Percentiles rank a stretch among this genome's conserved stretches.
phyloP scores from a whole-genome alignment of 2,329 filamentous ascomycete species.

The Botrytis elliptica region DNA sequence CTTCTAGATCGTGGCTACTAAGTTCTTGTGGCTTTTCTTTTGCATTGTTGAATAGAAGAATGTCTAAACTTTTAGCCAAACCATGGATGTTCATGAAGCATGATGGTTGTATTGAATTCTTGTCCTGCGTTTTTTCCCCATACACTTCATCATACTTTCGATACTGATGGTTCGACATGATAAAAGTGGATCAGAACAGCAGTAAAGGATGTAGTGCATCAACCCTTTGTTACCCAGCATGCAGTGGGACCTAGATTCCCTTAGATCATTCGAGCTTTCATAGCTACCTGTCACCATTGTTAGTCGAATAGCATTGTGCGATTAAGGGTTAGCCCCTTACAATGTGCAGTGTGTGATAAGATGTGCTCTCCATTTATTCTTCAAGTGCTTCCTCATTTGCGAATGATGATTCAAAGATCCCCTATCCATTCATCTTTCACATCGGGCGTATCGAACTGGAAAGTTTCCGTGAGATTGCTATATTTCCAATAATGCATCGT shows the following conservation, averaged over 20 bases:
- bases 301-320: too few species aligned
- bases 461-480: neutral
- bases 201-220: too few species aligned
- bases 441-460: neutral
- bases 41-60: neutral
- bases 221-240: too few species aligned
- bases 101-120: neutral
- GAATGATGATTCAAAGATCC: too few species aligned
- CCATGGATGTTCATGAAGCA: neutral
- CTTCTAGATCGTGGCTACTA: neutral
- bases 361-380: neutral
- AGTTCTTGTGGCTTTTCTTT: neutral
- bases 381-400: neutral
- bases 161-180: neutral
- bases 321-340: too few species aligned
- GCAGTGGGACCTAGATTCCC: neutral
- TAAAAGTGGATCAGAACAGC: neutral
- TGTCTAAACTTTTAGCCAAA: neutral
- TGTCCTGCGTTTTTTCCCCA: neutral
- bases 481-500: neutral
- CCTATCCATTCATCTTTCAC: neutral
- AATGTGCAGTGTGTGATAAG: neutral
- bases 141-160: neutral
- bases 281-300: neutral
- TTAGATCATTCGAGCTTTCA: neutral